Evolutionary conservation across 2,329 filamentous ascomycete species (phyloP), one percentile per base, ranked within the genome.

Genomic region (Hymenoscyphus salicellus): DNA sequence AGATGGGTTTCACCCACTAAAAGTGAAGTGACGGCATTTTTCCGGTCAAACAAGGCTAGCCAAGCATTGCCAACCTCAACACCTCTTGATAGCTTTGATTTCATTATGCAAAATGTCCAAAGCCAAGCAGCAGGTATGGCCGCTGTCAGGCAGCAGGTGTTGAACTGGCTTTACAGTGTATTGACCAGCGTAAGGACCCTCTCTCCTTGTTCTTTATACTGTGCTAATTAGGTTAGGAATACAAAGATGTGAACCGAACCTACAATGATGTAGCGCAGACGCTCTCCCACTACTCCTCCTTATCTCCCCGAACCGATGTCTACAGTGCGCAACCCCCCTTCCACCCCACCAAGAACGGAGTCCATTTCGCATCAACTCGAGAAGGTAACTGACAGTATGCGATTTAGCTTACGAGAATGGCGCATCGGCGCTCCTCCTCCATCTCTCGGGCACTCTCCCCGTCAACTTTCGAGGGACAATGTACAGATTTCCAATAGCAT

Each of bases 81-180:
- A 33, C 60, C 66, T 30, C 28, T 30, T 65, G 63, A 70, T 68
- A 71, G 66, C 68, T 71, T 71, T 71, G 66, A 43, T 11, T 52
- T 23, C 46, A 57, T 46, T 30, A 49, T 65, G 3, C 63, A 65
- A 63, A 55, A 71, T 70, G 68, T 60, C 23, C 20, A 58, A 61
- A 32, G 43, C 46, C 28, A 61, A 26, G 16, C 32, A 55, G 46
- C 62, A 66, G 74, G 23, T 66, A 77, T 76, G 75, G 75, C 75
- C 83, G 86, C 88, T 72, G 91, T 97, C 75, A 90, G 92, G 73
- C 93, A 96, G 78, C 91, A 93, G 79, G 89, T 96, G 66, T 83
- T 98, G 74, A 93, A 93, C 79, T 98, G 94, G 94, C 87, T 98
- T 5, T 97, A 96, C 79, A 95, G 91, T 79, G 89, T 97, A 63